A percentile compares a stretch with the other conserved stretches of the same genome.
phyloP scores from a whole-genome alignment of 371 early-diverging fungal genomes.

The Actinomortierella ambigua region DNA sequence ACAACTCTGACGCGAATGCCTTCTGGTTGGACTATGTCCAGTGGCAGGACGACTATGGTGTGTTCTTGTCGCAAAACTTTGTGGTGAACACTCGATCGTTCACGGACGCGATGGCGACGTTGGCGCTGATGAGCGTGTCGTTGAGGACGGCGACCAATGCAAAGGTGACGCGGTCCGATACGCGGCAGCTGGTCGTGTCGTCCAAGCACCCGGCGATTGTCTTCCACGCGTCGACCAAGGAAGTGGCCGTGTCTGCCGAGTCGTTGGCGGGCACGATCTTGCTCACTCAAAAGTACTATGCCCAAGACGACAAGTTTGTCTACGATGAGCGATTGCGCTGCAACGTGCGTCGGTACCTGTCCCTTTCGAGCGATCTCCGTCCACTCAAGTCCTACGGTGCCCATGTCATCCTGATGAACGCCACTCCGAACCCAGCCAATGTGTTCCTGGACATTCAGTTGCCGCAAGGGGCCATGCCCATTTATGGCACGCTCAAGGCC shows the following conservation, averaged over 20 bases:
- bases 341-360: slow-evolving; percentile 20
- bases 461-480: slow-evolving; percentile 26
- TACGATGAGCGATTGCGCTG: slow-evolving; percentile 21
- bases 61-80: slow-evolving; percentile 57
- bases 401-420: slow-evolving; percentile 40
- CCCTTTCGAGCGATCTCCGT: slow-evolving; percentile 10
- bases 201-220: slow-evolving; percentile 50
- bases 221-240: slow-evolving; percentile 49
- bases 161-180: slow-evolving; percentile 19
- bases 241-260: neutral
- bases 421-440: slow-evolving; percentile 36
- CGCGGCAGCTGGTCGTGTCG: slow-evolving; percentile 26
- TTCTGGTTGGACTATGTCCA: slow-evolving; percentile 62
- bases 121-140: slow-evolving; percentile 54
- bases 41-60: slow-evolving; percentile 23
- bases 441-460: slow-evolving; percentile 34
- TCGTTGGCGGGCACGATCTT: slow-evolving; percentile 19
- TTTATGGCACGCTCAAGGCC: slow-evolving; percentile 12
- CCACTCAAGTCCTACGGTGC: slow-evolving; percentile 33
- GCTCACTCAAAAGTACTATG: slow-evolving; percentile 33
- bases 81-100: slow-evolving; percentile 46
- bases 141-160: slow-evolving; percentile 38
- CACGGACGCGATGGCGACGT: slow-evolving; percentile 49
- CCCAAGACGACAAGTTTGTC: slow-evolving; percentile 8
- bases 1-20: slow-evolving; percentile 25